Conservation (phyloP, 768 basidiomycete species). For the Dendrothele bispora region DNA sequence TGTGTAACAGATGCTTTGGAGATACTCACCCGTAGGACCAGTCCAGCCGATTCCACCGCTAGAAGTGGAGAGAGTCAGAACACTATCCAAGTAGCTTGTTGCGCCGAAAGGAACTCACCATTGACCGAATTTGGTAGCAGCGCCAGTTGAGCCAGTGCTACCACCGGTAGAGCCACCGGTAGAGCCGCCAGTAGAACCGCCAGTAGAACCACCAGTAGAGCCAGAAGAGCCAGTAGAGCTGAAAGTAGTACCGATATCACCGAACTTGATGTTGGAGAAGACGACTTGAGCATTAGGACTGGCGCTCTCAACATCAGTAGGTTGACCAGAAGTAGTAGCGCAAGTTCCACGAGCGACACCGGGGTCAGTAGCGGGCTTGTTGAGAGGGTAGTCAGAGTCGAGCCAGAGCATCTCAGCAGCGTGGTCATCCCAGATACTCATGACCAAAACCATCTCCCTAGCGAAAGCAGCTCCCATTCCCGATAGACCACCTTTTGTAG, state of each 20-base stretch:
- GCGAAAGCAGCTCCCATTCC: slow-evolving; percentile 21
- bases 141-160: slow-evolving; percentile 1
- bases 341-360: slow-evolving; percentile 37
- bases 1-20: too few species aligned
- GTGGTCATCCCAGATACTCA: slow-evolving; percentile 35
- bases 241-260: slow-evolving; percentile 35
- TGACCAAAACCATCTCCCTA: slow-evolving; percentile 33
- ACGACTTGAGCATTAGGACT: slow-evolving; percentile 26
- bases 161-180: slow-evolving; percentile 8
- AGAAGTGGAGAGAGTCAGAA: neutral
- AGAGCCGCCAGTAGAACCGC: slow-evolving; percentile 31
- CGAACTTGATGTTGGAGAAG: slow-evolving; percentile 40
- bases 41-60: slow-evolving; percentile 15
- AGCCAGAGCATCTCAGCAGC: slow-evolving; percentile 37
- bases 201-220: slow-evolving; percentile 30
- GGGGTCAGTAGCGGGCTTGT: slow-evolving; percentile 15
- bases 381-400: slow-evolving; percentile 30
- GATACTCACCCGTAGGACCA: too few species aligned
- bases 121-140: slow-evolving; percentile 8
- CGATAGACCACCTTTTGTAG: slow-evolving; percentile 30
- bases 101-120: slow-evolving; percentile 4
- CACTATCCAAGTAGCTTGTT: too few species aligned
- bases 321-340: slow-evolving; percentile 32
- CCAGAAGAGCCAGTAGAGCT: too few species aligned
- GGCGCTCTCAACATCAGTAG: slow-evolving; percentile 30